Percentiles rank a stretch among this genome's conserved stretches.
These are phyloP conservation scores for Bromus sterilis DNA, from an alignment of 176 grass and related monocot species.

Conservation along the genomic window DNA sequence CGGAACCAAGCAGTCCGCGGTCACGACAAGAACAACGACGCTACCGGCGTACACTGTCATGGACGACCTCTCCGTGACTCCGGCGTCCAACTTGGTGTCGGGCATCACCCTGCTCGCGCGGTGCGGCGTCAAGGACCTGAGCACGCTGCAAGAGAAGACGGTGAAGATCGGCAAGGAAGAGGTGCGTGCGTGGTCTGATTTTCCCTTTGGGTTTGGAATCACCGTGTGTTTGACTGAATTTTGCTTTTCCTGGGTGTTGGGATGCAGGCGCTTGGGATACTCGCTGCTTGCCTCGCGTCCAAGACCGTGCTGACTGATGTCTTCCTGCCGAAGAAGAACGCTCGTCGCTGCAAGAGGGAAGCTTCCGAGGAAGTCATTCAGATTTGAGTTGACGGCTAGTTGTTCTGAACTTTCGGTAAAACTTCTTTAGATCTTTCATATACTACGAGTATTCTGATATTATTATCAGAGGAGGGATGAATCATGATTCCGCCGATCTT, in stretches of 20 bases:
- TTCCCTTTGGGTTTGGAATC: too few relatives aligned
- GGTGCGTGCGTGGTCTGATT: background rate
- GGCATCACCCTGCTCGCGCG: background rate
- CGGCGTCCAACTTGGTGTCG: background rate
- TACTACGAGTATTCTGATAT: too few relatives aligned
- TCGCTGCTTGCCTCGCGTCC: slow-evolving; percentile 18
- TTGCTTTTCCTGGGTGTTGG: background rate
- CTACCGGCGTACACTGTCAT: background rate
- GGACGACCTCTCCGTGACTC: slow-evolving; percentile 3
- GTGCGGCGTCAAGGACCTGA: slow-evolving; percentile 14
- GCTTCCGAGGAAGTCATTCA: background rate
- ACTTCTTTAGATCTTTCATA: too few relatives aligned
- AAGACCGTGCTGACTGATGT: slow-evolving; percentile 15
- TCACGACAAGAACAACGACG: background rate
- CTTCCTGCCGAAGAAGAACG: slow-evolving; percentile 1
- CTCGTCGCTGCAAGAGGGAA: background rate
- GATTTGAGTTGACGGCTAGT: background rate
- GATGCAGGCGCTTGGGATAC: slow-evolving; percentile 11
- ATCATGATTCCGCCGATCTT: too few relatives aligned
- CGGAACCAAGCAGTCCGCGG: too few relatives aligned
- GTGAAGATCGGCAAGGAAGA: slow-evolving; percentile 29
- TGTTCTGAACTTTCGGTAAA: too few relatives aligned
- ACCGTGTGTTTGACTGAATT: background rate
- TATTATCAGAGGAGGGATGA: too few relatives aligned
- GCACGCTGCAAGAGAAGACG: background rate